These are phyloP conservation scores for Tolypocladium guangdongense DNA, from an alignment of 2,329 filamentous ascomycete species.

Conservation along the genomic window DNA sequence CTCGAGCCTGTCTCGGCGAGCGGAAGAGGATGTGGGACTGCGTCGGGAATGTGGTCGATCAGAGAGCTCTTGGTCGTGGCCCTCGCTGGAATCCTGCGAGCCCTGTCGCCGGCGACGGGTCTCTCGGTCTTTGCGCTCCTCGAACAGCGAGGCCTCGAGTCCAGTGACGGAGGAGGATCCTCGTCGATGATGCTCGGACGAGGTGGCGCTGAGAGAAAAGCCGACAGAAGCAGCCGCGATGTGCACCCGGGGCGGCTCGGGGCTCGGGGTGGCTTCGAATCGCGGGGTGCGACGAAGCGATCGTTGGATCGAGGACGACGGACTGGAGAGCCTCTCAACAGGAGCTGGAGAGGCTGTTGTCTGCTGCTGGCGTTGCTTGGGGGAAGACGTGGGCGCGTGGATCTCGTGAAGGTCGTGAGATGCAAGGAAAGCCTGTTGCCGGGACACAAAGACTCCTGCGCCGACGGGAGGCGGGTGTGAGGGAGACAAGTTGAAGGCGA, in stretches of 20 bases:
- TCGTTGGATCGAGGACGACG: slow-evolving; percentile 34
- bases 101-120: slow-evolving; percentile 18
- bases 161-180: slow-evolving; percentile 23
- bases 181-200: slow-evolving; percentile 6
- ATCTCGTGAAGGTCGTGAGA: slow-evolving; percentile 45
- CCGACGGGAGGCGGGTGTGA: slow-evolving; percentile 22
- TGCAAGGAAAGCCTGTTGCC: slow-evolving; percentile 22
- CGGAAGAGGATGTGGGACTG: slow-evolving; percentile 15
- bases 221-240: slow-evolving; percentile 37
- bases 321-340: slow-evolving; percentile 27
- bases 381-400: slow-evolving; percentile 33
- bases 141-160: slow-evolving; percentile 25
- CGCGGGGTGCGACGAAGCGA: slow-evolving; percentile 41
- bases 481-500: slow-evolving; percentile 36
- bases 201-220: slow-evolving; percentile 29
- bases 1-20: slow-evolving; percentile 21
- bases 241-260: slow-evolving; percentile 31
- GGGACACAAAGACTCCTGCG: slow-evolving; percentile 34
- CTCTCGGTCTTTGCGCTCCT: slow-evolving; percentile 1
- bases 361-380: slow-evolving; percentile 20
- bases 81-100: slow-evolving; percentile 39
- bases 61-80: slow-evolving; percentile 28
- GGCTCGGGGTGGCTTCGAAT: slow-evolving; percentile 33
- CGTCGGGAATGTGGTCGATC: slow-evolving; percentile 15
- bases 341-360: slow-evolving; percentile 23